A percentile compares a stretch with the other conserved stretches of the same genome.
Conservation (phyloP, 768 basidiomycete species). For the Sporobolomyces pararoseus region DNA sequence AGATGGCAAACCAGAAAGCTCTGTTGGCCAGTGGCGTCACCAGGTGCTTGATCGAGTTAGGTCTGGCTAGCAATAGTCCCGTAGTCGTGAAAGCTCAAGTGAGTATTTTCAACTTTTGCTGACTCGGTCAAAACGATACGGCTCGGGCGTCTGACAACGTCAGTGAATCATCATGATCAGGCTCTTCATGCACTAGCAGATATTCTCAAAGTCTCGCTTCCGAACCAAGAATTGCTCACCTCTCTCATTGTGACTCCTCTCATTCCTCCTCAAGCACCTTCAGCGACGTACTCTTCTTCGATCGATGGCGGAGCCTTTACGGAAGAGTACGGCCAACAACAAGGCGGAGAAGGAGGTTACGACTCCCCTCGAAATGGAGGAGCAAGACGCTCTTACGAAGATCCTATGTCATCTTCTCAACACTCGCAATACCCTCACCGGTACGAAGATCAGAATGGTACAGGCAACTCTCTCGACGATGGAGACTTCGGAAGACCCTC, state of each 20-base stretch:
- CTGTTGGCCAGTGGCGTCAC: constrained; percentile 50
- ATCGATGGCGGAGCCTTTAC: background rate
- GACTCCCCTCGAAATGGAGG: background rate
- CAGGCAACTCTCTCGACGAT: no score
- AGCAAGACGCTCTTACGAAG: background rate
- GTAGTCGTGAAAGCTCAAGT: constrained; percentile 82
- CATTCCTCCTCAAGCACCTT: constrained; percentile 44
- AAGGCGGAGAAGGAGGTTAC: background rate
- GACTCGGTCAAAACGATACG: no score
- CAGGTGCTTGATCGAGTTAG: constrained; percentile 78
- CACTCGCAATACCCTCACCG: background rate
- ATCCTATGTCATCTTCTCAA: background rate
- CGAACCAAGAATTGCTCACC: constrained; percentile 66
- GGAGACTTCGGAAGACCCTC: background rate
- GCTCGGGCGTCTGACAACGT: no score
- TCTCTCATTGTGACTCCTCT: constrained; percentile 71
- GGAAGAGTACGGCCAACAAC: background rate
- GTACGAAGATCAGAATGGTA: background rate
- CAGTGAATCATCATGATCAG: no score
- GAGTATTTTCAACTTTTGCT: background rate
- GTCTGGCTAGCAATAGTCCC: constrained; percentile 90
- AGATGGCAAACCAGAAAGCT: constrained; percentile 48
- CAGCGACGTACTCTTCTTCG: constrained; percentile 4
- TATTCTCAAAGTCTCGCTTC: constrained; percentile 63
- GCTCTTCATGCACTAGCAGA: constrained; percentile 62